Evolutionary conservation across 164 flowering plant species (phyloP).

Genomic region (Amborella trichopoda): DNA sequence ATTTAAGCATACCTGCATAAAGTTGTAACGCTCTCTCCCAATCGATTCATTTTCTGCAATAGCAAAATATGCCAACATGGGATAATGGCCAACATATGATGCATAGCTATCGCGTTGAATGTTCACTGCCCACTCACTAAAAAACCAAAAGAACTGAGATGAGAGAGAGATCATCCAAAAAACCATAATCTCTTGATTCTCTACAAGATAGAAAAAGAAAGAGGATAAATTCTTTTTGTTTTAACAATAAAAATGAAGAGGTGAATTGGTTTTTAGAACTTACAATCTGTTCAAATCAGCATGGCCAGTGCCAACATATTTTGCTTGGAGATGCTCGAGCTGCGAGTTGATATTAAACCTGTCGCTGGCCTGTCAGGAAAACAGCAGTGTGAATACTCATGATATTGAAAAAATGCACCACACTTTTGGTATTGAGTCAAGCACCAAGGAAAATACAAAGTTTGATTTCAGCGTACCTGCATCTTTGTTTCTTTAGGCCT

Average conservation of each 20-base stretch:
- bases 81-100: constrained; percentile 87
- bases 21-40: constrained; percentile 93
- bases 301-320: constrained; percentile 96
- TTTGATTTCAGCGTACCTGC: too few species aligned
- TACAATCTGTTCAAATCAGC: constrained; percentile 92
- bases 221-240: neutral
- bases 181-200: neutral
- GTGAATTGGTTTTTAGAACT: constrained; percentile 14
- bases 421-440: too few species aligned
- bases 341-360: constrained; percentile 97
- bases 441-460: too few species aligned
- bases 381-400: too few species aligned
- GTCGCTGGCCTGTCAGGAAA: constrained; percentile 74
- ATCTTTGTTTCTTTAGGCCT: too few species aligned
- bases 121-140: constrained; percentile 98
- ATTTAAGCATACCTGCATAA: constrained; percentile 99
- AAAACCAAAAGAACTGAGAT: constrained; percentile 3
- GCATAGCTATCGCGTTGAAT: constrained; percentile 96
- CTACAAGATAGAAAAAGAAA: neutral
- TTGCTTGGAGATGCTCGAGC: constrained; percentile 97
- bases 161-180: too few species aligned
- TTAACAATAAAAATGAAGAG: neutral
- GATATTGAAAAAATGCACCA: too few species aligned
- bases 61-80: constrained; percentile 73
- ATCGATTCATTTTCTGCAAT: constrained; percentile 94